Evolutionary conservation across 2,329 filamentous ascomycete species (phyloP).

Genomic region (Periglandula ipomoeae): DNA sequence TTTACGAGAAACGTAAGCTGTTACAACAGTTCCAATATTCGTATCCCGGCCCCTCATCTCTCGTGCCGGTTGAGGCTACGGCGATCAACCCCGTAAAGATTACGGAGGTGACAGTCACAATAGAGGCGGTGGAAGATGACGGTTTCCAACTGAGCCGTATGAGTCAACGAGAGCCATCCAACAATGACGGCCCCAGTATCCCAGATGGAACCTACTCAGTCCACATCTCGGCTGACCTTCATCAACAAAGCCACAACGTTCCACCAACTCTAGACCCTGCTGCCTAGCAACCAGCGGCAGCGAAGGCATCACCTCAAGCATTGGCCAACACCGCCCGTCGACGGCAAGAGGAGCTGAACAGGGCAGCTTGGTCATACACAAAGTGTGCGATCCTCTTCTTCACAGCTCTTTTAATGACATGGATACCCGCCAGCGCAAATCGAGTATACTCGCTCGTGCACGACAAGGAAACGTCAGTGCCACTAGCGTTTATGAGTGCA

Average conservation of each 20-base stretch:
- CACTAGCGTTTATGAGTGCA: background rate
- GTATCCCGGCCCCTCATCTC: background rate
- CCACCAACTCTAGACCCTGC: background rate
- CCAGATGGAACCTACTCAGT: background rate
- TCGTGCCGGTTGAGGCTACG: slow-evolving; percentile 44
- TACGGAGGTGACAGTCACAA: slow-evolving; percentile 51
- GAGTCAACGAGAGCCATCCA: background rate
- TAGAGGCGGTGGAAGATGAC: background rate
- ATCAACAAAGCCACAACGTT: background rate
- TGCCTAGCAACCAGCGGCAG: background rate
- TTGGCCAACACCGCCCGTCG: background rate
- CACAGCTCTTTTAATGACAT: slow-evolving; percentile 58
- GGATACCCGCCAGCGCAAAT: slow-evolving; percentile 70
- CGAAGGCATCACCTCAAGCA: background rate
- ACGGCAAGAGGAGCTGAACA: slow-evolving; percentile 31
- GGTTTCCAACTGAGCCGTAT: background rate
- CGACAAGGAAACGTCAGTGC: background rate
- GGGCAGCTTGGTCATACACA: slow-evolving; percentile 58
- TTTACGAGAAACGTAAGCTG: background rate
- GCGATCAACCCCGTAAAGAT: slow-evolving; percentile 14
- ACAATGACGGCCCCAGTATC: background rate
- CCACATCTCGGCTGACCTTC: background rate
- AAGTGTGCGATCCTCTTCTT: slow-evolving; percentile 65
- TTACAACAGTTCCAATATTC: background rate
- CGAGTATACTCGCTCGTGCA: slow-evolving; percentile 60